phyloP scores from a whole-genome alignment of 257 asterid genomes.

The Jacaranda copaia region DNA sequence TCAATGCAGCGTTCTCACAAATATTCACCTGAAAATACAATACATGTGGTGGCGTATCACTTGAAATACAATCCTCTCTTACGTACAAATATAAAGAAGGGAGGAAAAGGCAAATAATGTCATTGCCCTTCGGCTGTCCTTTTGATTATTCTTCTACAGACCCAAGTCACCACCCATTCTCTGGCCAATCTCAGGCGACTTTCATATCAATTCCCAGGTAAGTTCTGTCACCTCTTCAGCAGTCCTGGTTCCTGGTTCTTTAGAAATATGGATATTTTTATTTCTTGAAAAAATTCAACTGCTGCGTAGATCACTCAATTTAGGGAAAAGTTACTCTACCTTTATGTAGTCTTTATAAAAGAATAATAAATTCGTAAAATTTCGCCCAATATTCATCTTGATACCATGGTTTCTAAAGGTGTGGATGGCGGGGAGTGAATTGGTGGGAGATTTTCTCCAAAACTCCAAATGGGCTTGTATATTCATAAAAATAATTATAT shows the following conservation, averaged over 20 bases:
- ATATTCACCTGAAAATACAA: not conserved
- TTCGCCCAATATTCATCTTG: slow-evolving; percentile 10
- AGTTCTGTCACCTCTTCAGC: not conserved
- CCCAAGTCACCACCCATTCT: slow-evolving; percentile 8
- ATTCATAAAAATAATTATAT: not conserved
- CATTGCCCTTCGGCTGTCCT: not conserved
- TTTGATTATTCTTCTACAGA: not conserved
- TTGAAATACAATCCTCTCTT: not conserved
- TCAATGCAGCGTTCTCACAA: not conserved
- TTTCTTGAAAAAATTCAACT: slow-evolving; percentile 4
- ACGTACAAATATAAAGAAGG: no score
- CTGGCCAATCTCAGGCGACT: slow-evolving; percentile 4
- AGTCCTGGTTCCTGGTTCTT: not conserved
- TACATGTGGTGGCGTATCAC: slow-evolving; percentile 4
- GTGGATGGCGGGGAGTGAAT: not conserved
- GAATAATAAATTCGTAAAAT: not conserved
- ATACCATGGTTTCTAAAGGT: not conserved
- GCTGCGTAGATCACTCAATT: not conserved
- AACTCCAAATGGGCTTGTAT: not conserved
- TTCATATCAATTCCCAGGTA: not conserved
- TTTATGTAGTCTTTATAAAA: not conserved
- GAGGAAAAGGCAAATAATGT: no score
- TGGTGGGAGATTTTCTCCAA: not conserved
- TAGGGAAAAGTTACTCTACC: not conserved
- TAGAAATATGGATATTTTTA: not conserved